Evolutionary conservation across 129 eudicot genomes (phyloP).

Genomic region (Centaurea solstitialis): DNA sequence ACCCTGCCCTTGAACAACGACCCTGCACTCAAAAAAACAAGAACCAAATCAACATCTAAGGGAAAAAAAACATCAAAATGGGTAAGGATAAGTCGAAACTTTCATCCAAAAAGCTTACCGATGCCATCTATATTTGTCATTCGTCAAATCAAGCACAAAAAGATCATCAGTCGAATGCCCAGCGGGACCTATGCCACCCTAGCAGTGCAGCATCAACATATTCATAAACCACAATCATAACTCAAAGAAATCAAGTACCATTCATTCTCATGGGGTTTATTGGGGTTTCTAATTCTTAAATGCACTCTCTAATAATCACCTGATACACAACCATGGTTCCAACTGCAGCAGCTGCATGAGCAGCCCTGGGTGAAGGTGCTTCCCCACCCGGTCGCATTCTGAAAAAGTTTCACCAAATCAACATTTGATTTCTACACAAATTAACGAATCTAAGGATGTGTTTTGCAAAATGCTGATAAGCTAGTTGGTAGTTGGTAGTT

Average conservation of each 20-base stretch:
- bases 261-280: background rate
- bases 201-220: slow-evolving; percentile 36
- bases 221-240: slow-evolving; percentile 18
- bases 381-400: slow-evolving; percentile 88
- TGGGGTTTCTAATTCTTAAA: background rate
- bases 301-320: slow-evolving; percentile 48
- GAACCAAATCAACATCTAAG: slow-evolving; percentile 11
- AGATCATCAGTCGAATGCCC: slow-evolving; percentile 98
- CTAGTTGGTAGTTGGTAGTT: too few relatives aligned
- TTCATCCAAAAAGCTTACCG: slow-evolving; percentile 44
- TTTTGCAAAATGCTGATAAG: too few relatives aligned
- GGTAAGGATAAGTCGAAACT: background rate
- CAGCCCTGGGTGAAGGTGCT: slow-evolving; percentile 97
- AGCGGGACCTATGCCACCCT: slow-evolving; percentile 99
- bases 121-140: slow-evolving; percentile 96
- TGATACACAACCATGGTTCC: slow-evolving; percentile 99
- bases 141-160: slow-evolving; percentile 85
- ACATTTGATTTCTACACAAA: background rate
- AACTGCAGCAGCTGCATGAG: slow-evolving; percentile 94
- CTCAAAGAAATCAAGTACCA: background rate
- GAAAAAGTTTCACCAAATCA: slow-evolving; percentile 20
- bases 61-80: background rate
- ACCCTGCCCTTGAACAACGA: slow-evolving; percentile 96
- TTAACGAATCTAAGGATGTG: background rate
- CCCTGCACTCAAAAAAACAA: slow-evolving; percentile 46